Base-by-base conservation (phyloP, 805 yeast genomes). In the Starmerella vaccinii region DNA sequence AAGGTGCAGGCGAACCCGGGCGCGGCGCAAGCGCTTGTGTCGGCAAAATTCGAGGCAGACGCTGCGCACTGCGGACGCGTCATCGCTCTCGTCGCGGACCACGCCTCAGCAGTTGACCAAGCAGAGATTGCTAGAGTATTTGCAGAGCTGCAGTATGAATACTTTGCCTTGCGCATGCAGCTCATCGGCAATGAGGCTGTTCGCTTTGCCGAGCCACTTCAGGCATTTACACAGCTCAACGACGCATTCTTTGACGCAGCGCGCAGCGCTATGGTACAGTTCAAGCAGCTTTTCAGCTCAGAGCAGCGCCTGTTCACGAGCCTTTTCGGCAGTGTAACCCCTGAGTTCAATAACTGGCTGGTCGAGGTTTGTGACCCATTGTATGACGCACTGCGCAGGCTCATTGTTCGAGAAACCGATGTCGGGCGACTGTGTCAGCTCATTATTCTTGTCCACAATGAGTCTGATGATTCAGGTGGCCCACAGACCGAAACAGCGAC, bases 391-490 rank as follows among this genome's bases (percentile, higher is more conserved):
- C 63, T 86, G 32, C 73, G 96, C 55, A 76, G 79, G 51, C 71
- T 74, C 44, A 76, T 87, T 1, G 70, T 88, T 38, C 76, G 82
- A 51, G 97, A 89, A 63, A 70, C 75, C 13, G 80, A 79, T 56
- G 80, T 90, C 24, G 71, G 74, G 22, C 72, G 72, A 10, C 67
- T 92, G 22, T 85, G 95, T 66, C 94, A 87, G 60, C 68, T 87
- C 21, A 38, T 54, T n/a, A 37, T 54, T 12, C 45, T 51, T 21
- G 52, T 49, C 15, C 44, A 45, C n/a, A 30, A 29, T 39, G 55
- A 51, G 24, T 46, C 43, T 2, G 53, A 18, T 9, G 37, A 19
- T 15, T 19, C 10, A 22, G 9, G 16, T 5, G 42, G 15, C 15
- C 18, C 35, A 12, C n/a, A 21, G 23, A 16, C 27, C 3, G 41